Conservation (phyloP, 495 filamentous ascomycete genomes). For the Rostrohypoxylon terebratum region DNA sequence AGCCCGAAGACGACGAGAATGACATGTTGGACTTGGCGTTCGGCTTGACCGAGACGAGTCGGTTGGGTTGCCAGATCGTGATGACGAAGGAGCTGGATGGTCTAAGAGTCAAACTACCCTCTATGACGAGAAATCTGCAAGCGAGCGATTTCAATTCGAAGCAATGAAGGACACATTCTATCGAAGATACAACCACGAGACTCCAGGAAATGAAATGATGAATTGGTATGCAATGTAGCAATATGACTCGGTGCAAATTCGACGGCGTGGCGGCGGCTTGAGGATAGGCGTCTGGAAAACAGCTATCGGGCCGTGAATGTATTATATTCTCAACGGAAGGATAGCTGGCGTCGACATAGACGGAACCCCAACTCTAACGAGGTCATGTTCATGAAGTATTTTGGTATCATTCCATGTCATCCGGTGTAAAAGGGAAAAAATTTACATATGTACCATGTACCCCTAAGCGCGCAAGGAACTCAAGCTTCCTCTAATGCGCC, state of each 20-base stretch:
- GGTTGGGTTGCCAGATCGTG: slow-evolving; percentile 92
- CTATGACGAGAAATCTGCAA: slow-evolving; percentile 96
- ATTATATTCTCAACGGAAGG: slow-evolving; percentile 25
- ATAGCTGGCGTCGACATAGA: slow-evolving; percentile 33
- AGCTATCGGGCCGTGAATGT: slow-evolving; percentile 30
- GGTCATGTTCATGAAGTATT: slow-evolving; percentile 41
- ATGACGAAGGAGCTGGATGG: slow-evolving; percentile 94
- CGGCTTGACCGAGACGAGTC: slow-evolving; percentile 93
- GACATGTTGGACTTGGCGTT: slow-evolving; percentile 99
- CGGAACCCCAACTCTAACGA: slow-evolving; percentile 42
- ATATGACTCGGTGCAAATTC: slow-evolving; percentile 18
- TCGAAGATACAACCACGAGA: slow-evolving; percentile 52
- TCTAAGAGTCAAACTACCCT: slow-evolving; percentile 81
- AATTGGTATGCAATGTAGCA: slow-evolving; percentile 27
- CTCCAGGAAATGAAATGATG: slow-evolving; percentile 11
- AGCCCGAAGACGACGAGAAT: slow-evolving; percentile 97
- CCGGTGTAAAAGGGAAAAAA: not conserved
- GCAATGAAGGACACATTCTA: slow-evolving; percentile 24
- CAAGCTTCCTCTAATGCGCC: slow-evolving; percentile 64
- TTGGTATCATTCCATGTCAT: slow-evolving; percentile 41
- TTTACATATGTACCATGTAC: not conserved
- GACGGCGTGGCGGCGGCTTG: slow-evolving; percentile 13
- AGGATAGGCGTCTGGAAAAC: slow-evolving; percentile 18
- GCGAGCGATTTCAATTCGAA: slow-evolving; percentile 85
- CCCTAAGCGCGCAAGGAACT: not conserved